Evolutionary conservation across 305 asterid species (phyloP).

Genomic region (Fraxinus floribunda): DNA sequence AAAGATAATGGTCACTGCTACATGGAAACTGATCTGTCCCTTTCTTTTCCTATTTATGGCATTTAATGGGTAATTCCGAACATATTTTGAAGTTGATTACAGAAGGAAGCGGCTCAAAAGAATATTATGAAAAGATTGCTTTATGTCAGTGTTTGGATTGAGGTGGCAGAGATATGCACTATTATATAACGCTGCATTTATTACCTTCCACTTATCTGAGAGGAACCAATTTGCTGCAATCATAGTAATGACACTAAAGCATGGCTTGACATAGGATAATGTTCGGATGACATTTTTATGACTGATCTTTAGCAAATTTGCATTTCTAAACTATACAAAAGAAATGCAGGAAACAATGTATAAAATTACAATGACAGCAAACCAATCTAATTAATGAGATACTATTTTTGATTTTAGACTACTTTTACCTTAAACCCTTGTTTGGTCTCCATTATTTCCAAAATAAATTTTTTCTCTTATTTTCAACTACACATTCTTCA

Average conservation of each 20-base stretch:
- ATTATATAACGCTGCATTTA: neutral
- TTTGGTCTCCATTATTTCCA: no score
- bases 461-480: no score
- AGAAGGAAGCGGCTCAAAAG: neutral
- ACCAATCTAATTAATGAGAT: neutral
- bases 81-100: neutral
- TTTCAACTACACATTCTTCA: no score
- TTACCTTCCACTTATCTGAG: neutral
- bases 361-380: neutral
- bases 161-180: neutral
- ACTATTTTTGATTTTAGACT: neutral
- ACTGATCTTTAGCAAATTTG: neutral
- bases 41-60: neutral
- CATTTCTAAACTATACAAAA: neutral
- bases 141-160: neutral
- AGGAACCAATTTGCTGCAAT: neutral
- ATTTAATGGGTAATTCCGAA: neutral
- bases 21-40: neutral
- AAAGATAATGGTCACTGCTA: neutral
- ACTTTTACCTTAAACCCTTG: no score
- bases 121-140: no score
- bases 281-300: neutral
- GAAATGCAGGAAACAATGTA: neutral
- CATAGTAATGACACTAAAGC: no score
- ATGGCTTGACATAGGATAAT: neutral